Base-by-base conservation (phyloP, 495 filamentous ascomycete genomes). In the Recurvomyces mirabilis region DNA sequence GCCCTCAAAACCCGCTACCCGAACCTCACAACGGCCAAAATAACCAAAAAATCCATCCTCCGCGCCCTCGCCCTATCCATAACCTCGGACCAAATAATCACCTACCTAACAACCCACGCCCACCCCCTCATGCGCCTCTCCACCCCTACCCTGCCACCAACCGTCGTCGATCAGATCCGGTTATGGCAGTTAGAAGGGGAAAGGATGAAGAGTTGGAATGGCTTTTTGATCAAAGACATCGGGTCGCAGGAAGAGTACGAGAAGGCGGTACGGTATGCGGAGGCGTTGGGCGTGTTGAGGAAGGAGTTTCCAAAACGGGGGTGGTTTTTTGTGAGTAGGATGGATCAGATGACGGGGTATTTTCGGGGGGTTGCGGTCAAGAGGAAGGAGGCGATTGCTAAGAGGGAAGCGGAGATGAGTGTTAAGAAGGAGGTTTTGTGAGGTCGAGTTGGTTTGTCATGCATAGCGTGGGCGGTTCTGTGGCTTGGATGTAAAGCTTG, bases 131-230 rank as follows among this genome's bases (percentile, higher is more conserved):
- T 96, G 77, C 74, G 75, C 33, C 85, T 26, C 2, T 23, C 73
- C 18, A 14, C 38, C 5, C 79, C 83, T 13, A 68, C 94, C 6
- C 69, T 96, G 1, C 91, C 93, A 1, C 86, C 91, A 2, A 96
- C 93, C 0, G 93, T 98, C 20, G 84, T 95, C 31, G 91, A 98
- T 67, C 91, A 98, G 66, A 95, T 98, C 49, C 72, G 88, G 5
- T 73, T 98, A 9, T 98, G 91, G 91, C 91, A 98, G 67, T 81
- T 94, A 39, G 93, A 98, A 60, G 82, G 87, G 23, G 93, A 98
- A 60, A 73, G 91, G 38, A 89, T 96, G 70, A 79, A 79, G 58
- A 72, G 81, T 4, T 87, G 77, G 10, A 61, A 70, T 4, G 91
- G 91, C 2, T 95, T 82, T 60, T 59, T 95, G 24, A 94, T 98